Evolutionary conservation across 495 filamentous ascomycete genomes (phyloP).

Genomic region (Emericellopsis terricola): DNA sequence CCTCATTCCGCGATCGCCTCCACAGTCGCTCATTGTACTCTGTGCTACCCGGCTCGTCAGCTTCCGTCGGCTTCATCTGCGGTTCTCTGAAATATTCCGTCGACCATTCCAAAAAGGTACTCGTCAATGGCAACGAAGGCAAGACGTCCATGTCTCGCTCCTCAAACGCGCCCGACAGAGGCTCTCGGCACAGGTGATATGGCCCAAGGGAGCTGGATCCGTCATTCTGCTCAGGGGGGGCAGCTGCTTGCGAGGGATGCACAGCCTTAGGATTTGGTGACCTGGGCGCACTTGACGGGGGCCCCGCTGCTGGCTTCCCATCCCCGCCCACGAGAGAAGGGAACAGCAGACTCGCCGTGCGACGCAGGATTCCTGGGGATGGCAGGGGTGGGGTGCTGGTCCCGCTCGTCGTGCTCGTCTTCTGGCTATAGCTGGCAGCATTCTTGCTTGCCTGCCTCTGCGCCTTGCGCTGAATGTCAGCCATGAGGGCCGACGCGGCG

Average conservation of each 20-base stretch:
- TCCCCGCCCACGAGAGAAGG: slow-evolving; percentile 38
- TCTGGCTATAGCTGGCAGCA: slow-evolving; percentile 19
- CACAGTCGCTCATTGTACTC: slow-evolving; percentile 94
- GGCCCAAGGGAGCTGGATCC: slow-evolving; percentile 43
- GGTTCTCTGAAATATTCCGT: slow-evolving; percentile 98
- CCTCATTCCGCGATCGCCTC: slow-evolving; percentile 83
- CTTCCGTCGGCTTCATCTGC: slow-evolving; percentile 92
- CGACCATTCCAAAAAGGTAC: slow-evolving; percentile 84
- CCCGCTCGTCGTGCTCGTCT: slow-evolving; percentile 21
- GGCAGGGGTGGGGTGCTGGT: slow-evolving; percentile 19
- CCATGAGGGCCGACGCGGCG: slow-evolving; percentile 52
- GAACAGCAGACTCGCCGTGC: slow-evolving; percentile 36
- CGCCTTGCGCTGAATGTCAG: slow-evolving; percentile 51
- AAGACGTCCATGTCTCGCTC: slow-evolving; percentile 33
- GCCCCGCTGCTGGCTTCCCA: slow-evolving; percentile 8
- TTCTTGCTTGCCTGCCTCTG: slow-evolving; percentile 26
- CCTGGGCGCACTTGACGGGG: slow-evolving; percentile 22
- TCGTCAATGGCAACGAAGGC: slow-evolving; percentile 54
- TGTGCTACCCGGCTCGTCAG: slow-evolving; percentile 90
- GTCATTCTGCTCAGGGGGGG: slow-evolving; percentile 66
- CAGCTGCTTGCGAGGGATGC: slow-evolving; percentile 37
- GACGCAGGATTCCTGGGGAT: slow-evolving; percentile 28
- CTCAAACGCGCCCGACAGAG: slow-evolving; percentile 54
- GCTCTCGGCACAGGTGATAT: slow-evolving; percentile 60
- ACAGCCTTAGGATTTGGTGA: slow-evolving; percentile 16